phyloP scores from a whole-genome alignment of 768 basidiomycete species.

The Tylopilus vinaceipallidus region DNA sequence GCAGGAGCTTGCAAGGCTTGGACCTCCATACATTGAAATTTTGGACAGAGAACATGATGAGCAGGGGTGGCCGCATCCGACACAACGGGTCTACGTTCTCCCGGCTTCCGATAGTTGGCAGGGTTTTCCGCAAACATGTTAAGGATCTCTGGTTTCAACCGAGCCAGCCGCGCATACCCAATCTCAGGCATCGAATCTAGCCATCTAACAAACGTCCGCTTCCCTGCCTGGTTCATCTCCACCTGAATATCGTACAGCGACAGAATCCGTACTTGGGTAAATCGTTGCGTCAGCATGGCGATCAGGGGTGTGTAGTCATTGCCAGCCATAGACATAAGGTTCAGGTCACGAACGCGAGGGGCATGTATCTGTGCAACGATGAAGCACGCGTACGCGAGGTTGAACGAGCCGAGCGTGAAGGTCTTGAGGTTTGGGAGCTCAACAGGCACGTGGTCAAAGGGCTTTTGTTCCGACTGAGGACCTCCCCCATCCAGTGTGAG shows the following conservation, averaged over 20 bases:
- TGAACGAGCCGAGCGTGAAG: slow-evolving; percentile 59
- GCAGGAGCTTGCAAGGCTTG: slow-evolving; percentile 34
- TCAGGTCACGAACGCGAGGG: slow-evolving; percentile 56
- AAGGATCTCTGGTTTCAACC: slow-evolving; percentile 41
- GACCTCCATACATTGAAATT: slow-evolving; percentile 46
- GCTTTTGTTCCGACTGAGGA: slow-evolving; percentile 37
- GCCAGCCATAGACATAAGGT: slow-evolving; percentile 51
- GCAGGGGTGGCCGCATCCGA: slow-evolving; percentile 5
- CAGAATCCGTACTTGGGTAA: slow-evolving; percentile 52
- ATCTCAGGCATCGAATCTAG: slow-evolving; percentile 59
- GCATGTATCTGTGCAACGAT: slow-evolving; percentile 50
- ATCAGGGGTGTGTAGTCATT: slow-evolving; percentile 53
- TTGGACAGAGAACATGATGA: slow-evolving; percentile 39
- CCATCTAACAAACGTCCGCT: slow-evolving; percentile 43
- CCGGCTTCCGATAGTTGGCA: slow-evolving; percentile 14
- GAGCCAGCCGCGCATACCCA: slow-evolving; percentile 48
- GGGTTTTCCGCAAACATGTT: slow-evolving; percentile 48
- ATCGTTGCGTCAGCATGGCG: slow-evolving; percentile 43
- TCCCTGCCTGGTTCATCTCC: slow-evolving; percentile 23
- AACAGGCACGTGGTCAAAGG: slow-evolving; percentile 38
- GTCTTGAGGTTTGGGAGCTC: slow-evolving; percentile 47
- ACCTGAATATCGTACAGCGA: slow-evolving; percentile 49
- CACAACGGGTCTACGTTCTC: slow-evolving; percentile 2
- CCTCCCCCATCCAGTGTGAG: slow-evolving; percentile 65
- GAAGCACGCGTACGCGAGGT: slow-evolving; percentile 44